Base-by-base conservation (phyloP, 495 filamentous ascomycete species). In the Neurospora sp. region DNA sequence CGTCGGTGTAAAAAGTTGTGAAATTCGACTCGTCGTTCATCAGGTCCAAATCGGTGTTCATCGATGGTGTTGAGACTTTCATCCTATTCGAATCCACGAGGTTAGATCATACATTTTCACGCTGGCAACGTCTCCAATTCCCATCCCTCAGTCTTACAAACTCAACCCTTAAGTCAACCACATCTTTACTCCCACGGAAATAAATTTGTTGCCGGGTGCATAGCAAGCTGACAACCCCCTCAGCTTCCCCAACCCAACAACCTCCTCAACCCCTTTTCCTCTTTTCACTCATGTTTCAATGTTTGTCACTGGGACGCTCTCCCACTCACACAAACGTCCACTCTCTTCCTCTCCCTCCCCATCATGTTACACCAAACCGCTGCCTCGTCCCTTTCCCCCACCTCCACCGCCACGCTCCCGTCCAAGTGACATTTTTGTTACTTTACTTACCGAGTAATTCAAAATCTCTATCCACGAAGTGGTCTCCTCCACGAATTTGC, bases 381-480 rank as follows among this genome's bases (percentile, higher is more conserved):
- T 27, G 20, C 48, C 48, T 27, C 48, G 22, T 59, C 53, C 53
- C 14, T 65, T 65, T 14, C 35, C 14, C 40, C 40, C 35, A 4
- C 10, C 3, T 14, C 22, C 48, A 59, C 48, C 48, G 7, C 48
- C 9, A 59, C 10, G 10, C 20, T 27, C 48, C 10, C 48, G 4
- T 27, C 48, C 20, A 14, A 27, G 4, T 27, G 20, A 3, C 48
- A 40, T 7, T 0, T 5, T 59, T 59, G 4, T 20, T 42, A 20
- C 40, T 48, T 44, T 45, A 79, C 85, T 69, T 76, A 88, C 87
- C 71, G 86, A 84, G 74, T 88, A 88, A 45, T 84, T 85, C 72
- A 86, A 80, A 40, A 88, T 86, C 79, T 88, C 86, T 22, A 88
- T 74, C 73, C 87, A 88, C 40, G 79, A 80, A 22, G 86, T 88